These are phyloP conservation scores for Fistulina hepatica DNA, from an alignment of 1,284 basidiomycete genomes.

Conservation along the genomic window DNA sequence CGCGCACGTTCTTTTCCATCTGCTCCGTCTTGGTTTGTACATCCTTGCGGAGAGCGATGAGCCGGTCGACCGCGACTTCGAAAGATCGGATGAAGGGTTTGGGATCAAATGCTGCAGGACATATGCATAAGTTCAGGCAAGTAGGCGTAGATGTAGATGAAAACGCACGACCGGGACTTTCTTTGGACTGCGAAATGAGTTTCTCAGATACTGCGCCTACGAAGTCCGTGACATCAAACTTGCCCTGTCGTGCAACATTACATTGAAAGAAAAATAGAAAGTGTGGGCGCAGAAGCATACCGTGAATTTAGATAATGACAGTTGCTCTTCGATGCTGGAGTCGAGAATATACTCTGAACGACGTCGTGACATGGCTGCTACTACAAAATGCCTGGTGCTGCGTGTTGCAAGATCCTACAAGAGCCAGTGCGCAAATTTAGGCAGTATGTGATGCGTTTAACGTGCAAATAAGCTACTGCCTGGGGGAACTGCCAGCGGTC, in stretches of 20 bases:
- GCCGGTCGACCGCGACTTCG: slow-evolving; percentile 79
- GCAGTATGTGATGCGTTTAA: slow-evolving; percentile 1
- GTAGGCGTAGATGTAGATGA: slow-evolving; percentile 11
- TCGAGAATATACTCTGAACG: slow-evolving; percentile 29
- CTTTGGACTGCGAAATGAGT: slow-evolving; percentile 75
- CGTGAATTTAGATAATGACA: slow-evolving; percentile 60
- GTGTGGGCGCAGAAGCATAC: slow-evolving; percentile 22
- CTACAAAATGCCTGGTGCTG: background rate
- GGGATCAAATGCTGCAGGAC: slow-evolving; percentile 94
- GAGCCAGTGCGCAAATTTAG: background rate
- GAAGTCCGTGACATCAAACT: slow-evolving; percentile 89
- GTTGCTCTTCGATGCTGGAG: slow-evolving; percentile 47
- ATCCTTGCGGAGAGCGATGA: slow-evolving; percentile 79
- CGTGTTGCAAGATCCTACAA: background rate
- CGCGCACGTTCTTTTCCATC: slow-evolving; percentile 85
- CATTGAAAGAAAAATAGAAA: slow-evolving; percentile 4
- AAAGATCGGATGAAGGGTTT: slow-evolving; percentile 89
- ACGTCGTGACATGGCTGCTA: slow-evolving; percentile 19
- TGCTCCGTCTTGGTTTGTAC: slow-evolving; percentile 83
- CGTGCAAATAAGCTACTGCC: slow-evolving; percentile 4
- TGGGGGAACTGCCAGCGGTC: background rate
- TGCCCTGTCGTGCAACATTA: slow-evolving; percentile 43
- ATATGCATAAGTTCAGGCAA: slow-evolving; percentile 26
- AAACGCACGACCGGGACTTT: slow-evolving; percentile 69
- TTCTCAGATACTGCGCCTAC: slow-evolving; percentile 78